Percentiles rank a stretch among this genome's conserved stretches.
Evolutionary conservation across 2,329 filamentous ascomycete genomes (phyloP).

Genomic region (Aspergillus sp.): DNA sequence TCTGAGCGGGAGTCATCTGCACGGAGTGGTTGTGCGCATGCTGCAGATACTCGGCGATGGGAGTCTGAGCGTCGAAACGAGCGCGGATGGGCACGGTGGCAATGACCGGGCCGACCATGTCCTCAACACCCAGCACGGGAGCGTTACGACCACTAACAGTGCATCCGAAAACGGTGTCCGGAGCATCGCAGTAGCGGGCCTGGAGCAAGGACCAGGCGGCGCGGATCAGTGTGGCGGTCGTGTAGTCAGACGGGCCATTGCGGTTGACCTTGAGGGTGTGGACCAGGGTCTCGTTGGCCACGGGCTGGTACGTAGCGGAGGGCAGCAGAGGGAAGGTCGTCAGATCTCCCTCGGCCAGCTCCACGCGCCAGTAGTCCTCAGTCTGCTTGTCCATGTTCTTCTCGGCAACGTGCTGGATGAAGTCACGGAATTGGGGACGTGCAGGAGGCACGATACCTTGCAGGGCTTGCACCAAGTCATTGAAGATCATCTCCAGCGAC

Average conservation of each 20-base stretch:
- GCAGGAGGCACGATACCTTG: conserved; percentile 14
- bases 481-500: conserved; percentile 12
- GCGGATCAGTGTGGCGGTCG: conserved; percentile 43
- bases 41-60: conserved; percentile 50
- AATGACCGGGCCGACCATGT: conserved; percentile 46
- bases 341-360: conserved; percentile 40
- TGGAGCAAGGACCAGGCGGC: conserved; percentile 44
- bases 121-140: conserved; percentile 39
- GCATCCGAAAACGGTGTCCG: conserved; percentile 44
- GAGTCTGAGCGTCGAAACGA: conserved; percentile 29
- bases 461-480: conserved; percentile 9
- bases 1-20: conserved; percentile 58
- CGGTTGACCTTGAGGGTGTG: conserved; percentile 2
- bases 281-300: conserved; percentile 4
- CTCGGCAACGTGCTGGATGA: conserved; percentile 44
- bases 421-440: conserved; percentile 26
- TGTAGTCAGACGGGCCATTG: conserved; percentile 23
- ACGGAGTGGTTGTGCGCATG: conserved; percentile 54
- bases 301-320: conserved; percentile 26
- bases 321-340: conserved; percentile 44
- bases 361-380: conserved; percentile 43
- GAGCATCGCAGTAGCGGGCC: conserved; percentile 36
- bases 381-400: conserved; percentile 35
- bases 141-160: conserved; percentile 45
- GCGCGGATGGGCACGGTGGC: conserved; percentile 44